A percentile compares a stretch with the other conserved stretches of the same genome.
phyloP scores from a whole-genome alignment of 208 protist genomes.

The Wallacemonas collosoma region DNA sequence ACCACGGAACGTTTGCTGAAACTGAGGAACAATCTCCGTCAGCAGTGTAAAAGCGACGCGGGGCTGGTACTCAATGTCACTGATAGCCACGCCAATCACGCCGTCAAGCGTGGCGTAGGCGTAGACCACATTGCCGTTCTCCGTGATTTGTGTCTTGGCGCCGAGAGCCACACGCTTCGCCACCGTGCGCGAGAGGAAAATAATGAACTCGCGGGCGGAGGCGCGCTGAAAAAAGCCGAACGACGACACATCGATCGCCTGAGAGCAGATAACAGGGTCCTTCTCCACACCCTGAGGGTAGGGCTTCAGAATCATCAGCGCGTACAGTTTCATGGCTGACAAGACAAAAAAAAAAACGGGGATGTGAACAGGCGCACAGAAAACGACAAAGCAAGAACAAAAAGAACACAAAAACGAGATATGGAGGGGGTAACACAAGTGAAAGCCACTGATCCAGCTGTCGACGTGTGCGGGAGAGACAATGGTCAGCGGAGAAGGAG shows the following conservation, averaged over 20 bases:
- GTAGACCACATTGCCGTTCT: conserved; percentile 84
- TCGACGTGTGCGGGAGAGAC: no score
- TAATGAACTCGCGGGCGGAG: conserved; percentile 80
- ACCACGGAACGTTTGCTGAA: conserved; percentile 83
- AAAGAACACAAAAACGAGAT: neutral
- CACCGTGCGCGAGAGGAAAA: conserved; percentile 86
- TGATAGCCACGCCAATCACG: conserved; percentile 77
- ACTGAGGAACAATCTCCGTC: conserved; percentile 66
- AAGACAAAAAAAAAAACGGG: neutral
- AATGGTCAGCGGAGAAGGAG: no score
- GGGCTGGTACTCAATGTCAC: conserved; percentile 85
- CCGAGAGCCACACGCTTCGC: conserved; percentile 69
- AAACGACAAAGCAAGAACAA: neutral
- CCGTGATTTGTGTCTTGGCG: conserved; percentile 77
- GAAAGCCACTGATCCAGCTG: no score
- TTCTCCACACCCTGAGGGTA: conserved; percentile 48
- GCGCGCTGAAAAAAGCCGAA: conserved; percentile 90
- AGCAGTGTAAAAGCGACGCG: conserved; percentile 89
- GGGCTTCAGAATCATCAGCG: conserved; percentile 67
- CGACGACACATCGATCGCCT: conserved; percentile 84
- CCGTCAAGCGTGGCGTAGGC: conserved; percentile 72
- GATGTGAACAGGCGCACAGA: neutral
- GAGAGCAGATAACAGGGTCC: conserved; percentile 77
- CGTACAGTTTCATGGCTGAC: conserved; percentile 72
- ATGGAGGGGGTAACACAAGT: no score